Conservation (phyloP, 139 green algal species). For the Volvox africanus region DNA sequence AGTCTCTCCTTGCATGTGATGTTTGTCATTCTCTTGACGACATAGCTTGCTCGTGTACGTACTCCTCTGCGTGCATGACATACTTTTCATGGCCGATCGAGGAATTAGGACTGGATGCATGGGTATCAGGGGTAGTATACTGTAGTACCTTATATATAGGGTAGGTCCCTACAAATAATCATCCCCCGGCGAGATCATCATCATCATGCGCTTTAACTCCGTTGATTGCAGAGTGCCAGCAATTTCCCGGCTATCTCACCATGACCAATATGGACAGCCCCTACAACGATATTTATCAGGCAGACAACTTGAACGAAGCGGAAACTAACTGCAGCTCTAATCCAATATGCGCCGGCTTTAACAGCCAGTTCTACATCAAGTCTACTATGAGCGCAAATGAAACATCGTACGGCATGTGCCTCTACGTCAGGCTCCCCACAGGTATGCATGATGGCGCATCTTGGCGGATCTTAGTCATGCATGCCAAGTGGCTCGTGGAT, state of each 20-base stretch:
- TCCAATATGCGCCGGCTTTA: not conserved
- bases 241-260: not conserved
- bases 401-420: not conserved
- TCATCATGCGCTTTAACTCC: too few species aligned
- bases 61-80: too few species aligned
- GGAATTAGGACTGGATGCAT: too few species aligned
- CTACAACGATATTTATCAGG: not conserved
- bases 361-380: not conserved
- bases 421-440: not conserved
- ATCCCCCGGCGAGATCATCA: too few species aligned
- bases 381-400: not conserved
- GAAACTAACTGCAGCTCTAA: not conserved
- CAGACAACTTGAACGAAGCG: not conserved
- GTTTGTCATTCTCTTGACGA: too few species aligned
- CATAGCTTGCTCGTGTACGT: too few species aligned
- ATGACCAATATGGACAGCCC: not conserved
- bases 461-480: not conserved
- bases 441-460: not conserved
- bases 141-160: too few species aligned
- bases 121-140: too few species aligned
- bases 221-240: constrained; percentile 4
- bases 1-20: too few species aligned
- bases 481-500: not conserved
- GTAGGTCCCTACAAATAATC: too few species aligned
- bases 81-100: too few species aligned